phyloP scores from a whole-genome alignment of 2,329 filamentous ascomycete species.

The Pseudogymnoascus sp. region DNA sequence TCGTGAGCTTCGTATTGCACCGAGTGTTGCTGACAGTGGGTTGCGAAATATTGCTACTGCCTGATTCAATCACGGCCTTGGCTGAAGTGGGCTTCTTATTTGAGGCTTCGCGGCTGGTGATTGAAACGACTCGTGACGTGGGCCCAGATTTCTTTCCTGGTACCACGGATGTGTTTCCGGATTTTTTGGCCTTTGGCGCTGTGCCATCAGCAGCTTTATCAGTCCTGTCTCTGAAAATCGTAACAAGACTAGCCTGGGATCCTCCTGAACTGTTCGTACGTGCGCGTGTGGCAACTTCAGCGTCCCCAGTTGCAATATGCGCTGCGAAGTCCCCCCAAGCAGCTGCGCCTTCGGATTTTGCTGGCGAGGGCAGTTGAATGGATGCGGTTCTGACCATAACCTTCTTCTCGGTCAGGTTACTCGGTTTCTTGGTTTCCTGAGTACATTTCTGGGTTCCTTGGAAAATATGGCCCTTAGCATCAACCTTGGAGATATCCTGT shows the following conservation, averaged over 20 bases:
- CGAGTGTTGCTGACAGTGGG: neutral
- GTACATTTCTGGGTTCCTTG: neutral
- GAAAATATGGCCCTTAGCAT: neutral
- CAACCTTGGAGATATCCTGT: neutral
- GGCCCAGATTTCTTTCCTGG: neutral
- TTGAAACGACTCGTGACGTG: neutral
- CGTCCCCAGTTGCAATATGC: neutral
- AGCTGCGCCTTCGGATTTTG: conserved; percentile 15
- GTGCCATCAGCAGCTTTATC: neutral
- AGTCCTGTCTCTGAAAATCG: neutral
- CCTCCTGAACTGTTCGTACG: neutral
- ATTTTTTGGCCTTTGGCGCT: neutral
- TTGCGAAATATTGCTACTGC: neutral
- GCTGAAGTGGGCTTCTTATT: neutral
- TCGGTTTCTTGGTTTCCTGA: neutral
- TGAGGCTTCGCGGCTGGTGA: neutral
- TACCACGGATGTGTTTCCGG: neutral
- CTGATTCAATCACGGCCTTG: neutral
- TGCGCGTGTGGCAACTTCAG: neutral
- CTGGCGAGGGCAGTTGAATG: conserved; percentile 16
- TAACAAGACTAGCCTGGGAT: neutral
- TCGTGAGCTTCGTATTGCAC: neutral
- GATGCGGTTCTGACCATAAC: conserved; percentile 37
- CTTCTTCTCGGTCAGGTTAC: conserved; percentile 27
- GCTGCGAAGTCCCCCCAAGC: neutral